Evolutionary conservation across 2,329 filamentous ascomycete species (phyloP), one percentile per base, ranked within the genome.

Genomic region (Fonsecaea monophora): DNA sequence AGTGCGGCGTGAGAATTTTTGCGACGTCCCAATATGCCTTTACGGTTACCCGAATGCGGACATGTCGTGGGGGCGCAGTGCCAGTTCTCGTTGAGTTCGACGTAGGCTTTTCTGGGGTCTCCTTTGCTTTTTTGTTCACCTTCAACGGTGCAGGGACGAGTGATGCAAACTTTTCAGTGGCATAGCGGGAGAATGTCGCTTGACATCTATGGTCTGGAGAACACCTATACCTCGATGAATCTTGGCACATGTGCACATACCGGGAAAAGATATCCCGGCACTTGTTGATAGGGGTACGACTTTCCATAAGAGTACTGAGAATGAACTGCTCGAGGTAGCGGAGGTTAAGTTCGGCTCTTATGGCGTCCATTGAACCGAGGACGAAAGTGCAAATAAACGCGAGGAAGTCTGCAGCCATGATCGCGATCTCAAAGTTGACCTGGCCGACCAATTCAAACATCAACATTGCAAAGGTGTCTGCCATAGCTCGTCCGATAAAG

Each of bases 361-460:
- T 57, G 21, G 30, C 34, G 38, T 56, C 56, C 53, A 37, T 53
- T 2, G 59, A 62, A 5, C 35, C 63, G 30, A 70, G 56, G 5
- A 64, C 65, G 37, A 70, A 68, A 48, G 68, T 68, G 53, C 53
- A 60, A 15, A 68, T 34, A 15, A 66, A 54, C 37, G 50, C 54
- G 9, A 62, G n/a, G 34, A 70, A 48, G 40, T 70, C 68, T 34
- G 60, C 57, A 4, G 66, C 66, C 60, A 68, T 60, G 35, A 68
- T 55, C 3, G 61, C 25, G 25, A 56, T 60, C 38, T 59, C 62
- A 10, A 50, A 15, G 1, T 38, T 42, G 21, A 63, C 56, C 10
- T 60, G 48, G 8, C 34, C 56, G n/a, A 53, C 15, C 9, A 65
- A 38, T 21, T 54, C 48, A 38, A 55, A 55, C 42, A 64, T 57